Evolutionary conservation across 345 rosid genomes (phyloP).

Genomic region (Eucalyptus fibrosa): DNA sequence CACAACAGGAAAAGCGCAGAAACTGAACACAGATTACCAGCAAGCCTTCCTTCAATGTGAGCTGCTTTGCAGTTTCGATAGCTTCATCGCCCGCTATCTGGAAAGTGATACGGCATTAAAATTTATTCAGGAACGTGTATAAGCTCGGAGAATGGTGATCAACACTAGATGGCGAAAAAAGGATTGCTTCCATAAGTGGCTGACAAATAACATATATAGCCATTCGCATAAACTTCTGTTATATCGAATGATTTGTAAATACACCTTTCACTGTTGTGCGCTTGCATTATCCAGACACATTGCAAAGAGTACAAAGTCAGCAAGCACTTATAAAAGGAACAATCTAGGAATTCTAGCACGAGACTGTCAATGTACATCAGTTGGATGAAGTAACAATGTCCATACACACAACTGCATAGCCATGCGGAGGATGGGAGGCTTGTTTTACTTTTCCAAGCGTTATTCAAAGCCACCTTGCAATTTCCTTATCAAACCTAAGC

Average conservation of each 20-base stretch:
- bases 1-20: not conserved
- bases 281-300: not conserved
- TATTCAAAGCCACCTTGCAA: not conserved
- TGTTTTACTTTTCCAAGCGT: not conserved
- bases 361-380: not conserved
- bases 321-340: not conserved
- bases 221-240: rapidly evolving
- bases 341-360: not conserved
- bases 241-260: not conserved
- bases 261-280: rapidly evolving
- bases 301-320: not conserved
- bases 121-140: not conserved
- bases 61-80: slow-evolving; percentile 34
- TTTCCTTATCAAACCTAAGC: not conserved
- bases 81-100: slow-evolving; percentile 51
- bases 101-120: not conserved
- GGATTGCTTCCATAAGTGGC: not conserved
- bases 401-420: not conserved
- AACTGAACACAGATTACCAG: slow-evolving; percentile 13
- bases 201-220: not conserved
- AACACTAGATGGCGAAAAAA: not conserved
- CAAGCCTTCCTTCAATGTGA: slow-evolving; percentile 46
- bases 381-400: not conserved
- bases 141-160: not conserved
- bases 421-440: not conserved